Evolutionary conservation across 495 filamentous ascomycete species (phyloP), one percentile per base, ranked within the genome.

Genomic region (Hyaloscypha variabilis): DNA sequence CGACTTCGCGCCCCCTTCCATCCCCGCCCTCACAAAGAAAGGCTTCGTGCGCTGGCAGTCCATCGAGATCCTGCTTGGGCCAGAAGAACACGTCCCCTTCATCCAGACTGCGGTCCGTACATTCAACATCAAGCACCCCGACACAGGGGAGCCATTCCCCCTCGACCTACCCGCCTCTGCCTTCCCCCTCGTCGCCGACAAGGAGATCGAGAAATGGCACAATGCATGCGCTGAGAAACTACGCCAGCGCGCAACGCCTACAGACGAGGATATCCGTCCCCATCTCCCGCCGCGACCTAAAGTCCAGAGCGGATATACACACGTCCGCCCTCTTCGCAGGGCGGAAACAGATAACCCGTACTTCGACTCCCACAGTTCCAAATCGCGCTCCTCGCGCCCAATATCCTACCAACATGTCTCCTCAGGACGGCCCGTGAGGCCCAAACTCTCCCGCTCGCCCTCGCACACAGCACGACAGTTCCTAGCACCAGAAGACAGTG

Each of bases 41-140:
- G 95, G 95, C 26, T 99, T 97, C 73, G 88, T 94, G 49, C 87
- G 89, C 71, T 99, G 94, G 94, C 91, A 97, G 81, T 91, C 91
- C 2, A 93, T 99, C 19, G 93, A 98, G 77, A 78, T 96, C 30
- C 81, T 98, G 31, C 84, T 98, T 14, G 91, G 89, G 60, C 95
- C 96, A 2, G 88, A 92, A 66, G 91, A 94, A 71, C 94, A 98
- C 78, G 90, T 90, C 2, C 86, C 87, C 1, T 94, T 92, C 68
- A 73, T 99, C 8, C 93, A 94, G 70, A 88, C 86, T 68, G 92
- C 96, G 0, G 88, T 96, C 11, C 82, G 79, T 36, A 79, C 90
- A 49, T 97, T 92, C 82, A 84, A 85, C 58, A 84, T 99, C 50
- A 80, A 81, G 56, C 83, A 94, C 73, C 90, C 92, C 0, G 84